A percentile compares a stretch with the other conserved stretches of the same genome.
Conservation (phyloP, 805 yeast genomes). For the Candida jianshihensis region DNA sequence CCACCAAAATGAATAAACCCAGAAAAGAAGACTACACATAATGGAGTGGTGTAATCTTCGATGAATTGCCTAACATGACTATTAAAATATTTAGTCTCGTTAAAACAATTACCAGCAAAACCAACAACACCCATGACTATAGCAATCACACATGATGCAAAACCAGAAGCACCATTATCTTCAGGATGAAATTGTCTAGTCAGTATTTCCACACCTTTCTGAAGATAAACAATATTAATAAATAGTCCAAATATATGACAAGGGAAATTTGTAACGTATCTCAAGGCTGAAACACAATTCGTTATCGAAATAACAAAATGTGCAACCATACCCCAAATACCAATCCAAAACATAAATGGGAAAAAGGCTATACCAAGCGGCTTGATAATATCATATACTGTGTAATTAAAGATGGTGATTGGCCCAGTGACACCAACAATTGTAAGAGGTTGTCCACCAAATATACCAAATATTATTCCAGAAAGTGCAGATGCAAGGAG, state of each 20-base stretch:
- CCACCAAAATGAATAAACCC: slow-evolving; percentile 94
- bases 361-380: slow-evolving; percentile 46
- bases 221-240: slow-evolving; percentile 79
- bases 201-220: slow-evolving; percentile 84
- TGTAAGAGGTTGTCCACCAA: slow-evolving; percentile 88
- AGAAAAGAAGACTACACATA: slow-evolving; percentile 80
- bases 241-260: slow-evolving; percentile 93
- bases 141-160: slow-evolving; percentile 67
- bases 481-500: slow-evolving; percentile 79
- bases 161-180: slow-evolving; percentile 44
- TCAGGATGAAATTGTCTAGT: slow-evolving; percentile 53
- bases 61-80: slow-evolving; percentile 59
- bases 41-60: slow-evolving; percentile 81
- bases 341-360: slow-evolving; percentile 94
- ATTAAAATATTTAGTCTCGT: slow-evolving; percentile 53
- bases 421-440: slow-evolving; percentile 98
- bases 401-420: slow-evolving; percentile 83
- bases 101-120: slow-evolving; percentile 44
- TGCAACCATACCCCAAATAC: slow-evolving; percentile 82
- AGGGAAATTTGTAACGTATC: slow-evolving; percentile 70
- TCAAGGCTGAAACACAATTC: slow-evolving; percentile 61
- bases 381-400: slow-evolving; percentile 66
- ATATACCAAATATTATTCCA: slow-evolving; percentile 79
- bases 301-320: slow-evolving; percentile 67
- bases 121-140: slow-evolving; percentile 76